Conservation (phyloP, 192 early-diverging fungal species). For the Borealophlyctis nickersoniae region DNA sequence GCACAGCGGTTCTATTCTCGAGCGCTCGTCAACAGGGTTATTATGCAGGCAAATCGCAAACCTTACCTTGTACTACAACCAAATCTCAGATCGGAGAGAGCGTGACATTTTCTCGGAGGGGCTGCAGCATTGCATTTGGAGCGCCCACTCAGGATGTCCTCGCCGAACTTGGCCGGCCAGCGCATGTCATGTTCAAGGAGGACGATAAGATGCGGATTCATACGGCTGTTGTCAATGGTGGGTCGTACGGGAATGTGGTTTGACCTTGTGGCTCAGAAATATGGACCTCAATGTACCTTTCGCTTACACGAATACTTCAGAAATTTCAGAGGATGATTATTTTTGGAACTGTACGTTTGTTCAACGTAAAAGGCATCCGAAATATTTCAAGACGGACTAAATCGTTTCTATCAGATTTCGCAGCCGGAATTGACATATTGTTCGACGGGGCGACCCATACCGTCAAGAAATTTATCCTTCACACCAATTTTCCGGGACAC, state of each 20-base stretch:
- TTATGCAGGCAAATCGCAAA: too few relatives aligned
- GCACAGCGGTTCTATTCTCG: too few relatives aligned
- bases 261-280: too few relatives aligned
- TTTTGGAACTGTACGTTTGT: slow-evolving; percentile 64
- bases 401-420: slow-evolving; percentile 59
- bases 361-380: too few relatives aligned
- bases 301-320: not conserved
- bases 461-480: slow-evolving; percentile 69
- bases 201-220: slow-evolving; percentile 75
- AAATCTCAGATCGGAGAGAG: slow-evolving; percentile 16
- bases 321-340: slow-evolving; percentile 45
- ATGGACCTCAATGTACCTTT: slow-evolving; percentile 21
- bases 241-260: too few relatives aligned
- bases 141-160: slow-evolving; percentile 69
- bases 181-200: slow-evolving; percentile 60
- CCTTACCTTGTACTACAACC: too few relatives aligned
- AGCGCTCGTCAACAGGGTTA: not conserved
- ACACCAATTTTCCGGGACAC: slow-evolving; percentile 69
- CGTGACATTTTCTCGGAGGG: slow-evolving; percentile 2
- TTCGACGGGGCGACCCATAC: slow-evolving; percentile 65
- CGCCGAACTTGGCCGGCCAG: slow-evolving; percentile 65
- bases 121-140: slow-evolving; percentile 28
- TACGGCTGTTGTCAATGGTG: slow-evolving; percentile 32
- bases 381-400: too few relatives aligned
- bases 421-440: slow-evolving; percentile 68